Conservation (phyloP, 306 rosid genomes). For the Comarum palustre region DNA sequence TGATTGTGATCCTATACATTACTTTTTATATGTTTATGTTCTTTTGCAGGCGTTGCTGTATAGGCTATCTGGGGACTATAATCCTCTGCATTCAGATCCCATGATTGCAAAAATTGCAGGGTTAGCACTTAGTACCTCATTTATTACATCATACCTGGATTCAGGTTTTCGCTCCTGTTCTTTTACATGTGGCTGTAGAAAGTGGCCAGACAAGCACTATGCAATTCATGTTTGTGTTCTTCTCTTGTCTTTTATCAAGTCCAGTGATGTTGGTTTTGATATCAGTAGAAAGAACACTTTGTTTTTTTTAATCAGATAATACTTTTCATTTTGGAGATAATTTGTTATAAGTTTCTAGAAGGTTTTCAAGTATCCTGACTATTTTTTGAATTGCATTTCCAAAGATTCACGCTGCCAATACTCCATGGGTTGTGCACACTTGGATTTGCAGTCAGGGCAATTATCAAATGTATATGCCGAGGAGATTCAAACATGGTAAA, state of each 20-base stretch:
- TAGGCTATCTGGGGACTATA: conserved; percentile 82
- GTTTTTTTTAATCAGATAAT: background rate
- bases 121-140: conserved; percentile 61
- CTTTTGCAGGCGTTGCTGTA: conserved; percentile 86
- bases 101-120: conserved; percentile 76
- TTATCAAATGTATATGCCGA: conserved; percentile 71
- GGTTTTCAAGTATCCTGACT: conserved; percentile 15
- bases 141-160: background rate
- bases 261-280: background rate
- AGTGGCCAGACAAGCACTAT: background rate
- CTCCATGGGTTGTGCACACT: conserved; percentile 87
- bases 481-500: conserved; percentile 68
- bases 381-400: conserved; percentile 17
- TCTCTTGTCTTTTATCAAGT: background rate
- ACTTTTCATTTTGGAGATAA: background rate
- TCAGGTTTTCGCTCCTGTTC: background rate
- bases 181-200: background rate
- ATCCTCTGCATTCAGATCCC: conserved; percentile 95
- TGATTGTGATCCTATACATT: background rate
- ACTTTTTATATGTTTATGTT: conserved; percentile 5
- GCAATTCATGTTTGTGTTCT: background rate
- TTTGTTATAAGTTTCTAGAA: background rate
- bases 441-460: conserved; percentile 86
- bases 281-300: background rate
- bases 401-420: conserved; percentile 84